These are phyloP conservation scores for Volvariella volvacea DNA, from an alignment of 1,284 basidiomycete genomes.

Conservation along the genomic window DNA sequence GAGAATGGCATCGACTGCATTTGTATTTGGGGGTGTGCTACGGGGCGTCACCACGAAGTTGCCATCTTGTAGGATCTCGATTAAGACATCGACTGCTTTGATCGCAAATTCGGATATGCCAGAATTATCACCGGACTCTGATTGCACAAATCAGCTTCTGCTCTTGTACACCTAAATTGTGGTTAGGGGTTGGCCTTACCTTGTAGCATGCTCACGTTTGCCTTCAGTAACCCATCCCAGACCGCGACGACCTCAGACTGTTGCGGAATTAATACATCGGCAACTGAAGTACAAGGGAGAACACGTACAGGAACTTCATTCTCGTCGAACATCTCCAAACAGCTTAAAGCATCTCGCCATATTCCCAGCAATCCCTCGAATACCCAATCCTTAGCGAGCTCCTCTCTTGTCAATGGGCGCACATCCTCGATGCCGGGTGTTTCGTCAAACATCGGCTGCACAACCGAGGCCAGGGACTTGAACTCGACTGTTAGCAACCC, in stretches of 20 bases:
- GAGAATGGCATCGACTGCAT: constrained; percentile 7
- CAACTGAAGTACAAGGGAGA: background rate
- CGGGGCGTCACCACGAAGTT: constrained; percentile 39
- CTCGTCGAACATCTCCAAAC: constrained; percentile 31
- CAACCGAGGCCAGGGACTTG: constrained; percentile 33
- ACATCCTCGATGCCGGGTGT: constrained; percentile 46
- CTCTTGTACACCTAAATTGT: constrained; percentile 2
- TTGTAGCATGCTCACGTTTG: constrained; percentile 22
- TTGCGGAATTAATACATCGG: background rate
- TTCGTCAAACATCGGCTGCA: constrained; percentile 46
- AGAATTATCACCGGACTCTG: constrained; percentile 22
- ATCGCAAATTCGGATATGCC: constrained; percentile 31
- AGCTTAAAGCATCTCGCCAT: constrained; percentile 47
- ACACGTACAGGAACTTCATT: constrained; percentile 22
- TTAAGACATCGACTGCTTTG: constrained; percentile 35
- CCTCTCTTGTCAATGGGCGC: constrained; percentile 45
- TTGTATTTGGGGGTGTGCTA: constrained; percentile 8
- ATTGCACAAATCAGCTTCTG: constrained; percentile 3
- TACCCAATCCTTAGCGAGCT: constrained; percentile 47
- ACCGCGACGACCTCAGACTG: constrained; percentile 21
- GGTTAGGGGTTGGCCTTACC: constrained; percentile 16
- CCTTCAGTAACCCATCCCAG: constrained; percentile 28
- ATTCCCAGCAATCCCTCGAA: constrained; percentile 45
- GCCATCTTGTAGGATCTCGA: constrained; percentile 45
- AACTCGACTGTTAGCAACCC: constrained; percentile 57